Base-by-base conservation (phyloP, 257 asterid species). In the Hygrophila difformis region DNA sequence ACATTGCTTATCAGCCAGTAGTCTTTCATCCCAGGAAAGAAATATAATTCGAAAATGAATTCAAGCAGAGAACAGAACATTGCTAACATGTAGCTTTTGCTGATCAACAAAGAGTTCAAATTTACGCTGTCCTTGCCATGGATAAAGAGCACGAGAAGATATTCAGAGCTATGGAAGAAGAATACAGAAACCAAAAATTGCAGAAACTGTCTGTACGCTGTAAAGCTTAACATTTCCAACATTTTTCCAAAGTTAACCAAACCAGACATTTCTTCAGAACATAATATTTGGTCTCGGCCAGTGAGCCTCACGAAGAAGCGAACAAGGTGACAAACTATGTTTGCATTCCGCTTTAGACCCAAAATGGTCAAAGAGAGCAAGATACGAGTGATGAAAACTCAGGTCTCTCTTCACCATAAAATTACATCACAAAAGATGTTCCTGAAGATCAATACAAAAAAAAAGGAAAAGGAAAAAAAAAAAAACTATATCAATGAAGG, bases 151-250 rank as follows among this genome's bases (percentile, higher is more conserved):
- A 71, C 88, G 7, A 79, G 64, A 23, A 75, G 3, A 22, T 72
- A 72, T 49, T 79, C 88, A 0, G 81, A 72, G 31, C 57, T 18
- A 26, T 79, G 84, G 56, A 72, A 79, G 69, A 67, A 69, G 36
- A 66, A 11, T 55, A 72, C 57, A 6, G 84, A 75, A n/a, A 55
- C 24, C 13, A 72, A 53, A 84, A 79, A 66, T 44, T 75, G 84
- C 18, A 21, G n/a, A 46, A 75, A 55, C 40, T 75, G 84, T 57
- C 79, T 61, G 70, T 68, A 69, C 46, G 76, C 68, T 11, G 79
- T 62, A 51, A 55, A 68, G 51, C 66, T 55, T 55, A 71, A 64
- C 44, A 72, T 40, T 34, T 74, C 80, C 66, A 61, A 29, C 88
- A 78, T 78, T 66, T 62, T 55, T 10, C n/a, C 8, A 39, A 44